phyloP scores from a whole-genome alignment of 371 early-diverging fungal genomes.

The Synchytrium microbalum region DNA sequence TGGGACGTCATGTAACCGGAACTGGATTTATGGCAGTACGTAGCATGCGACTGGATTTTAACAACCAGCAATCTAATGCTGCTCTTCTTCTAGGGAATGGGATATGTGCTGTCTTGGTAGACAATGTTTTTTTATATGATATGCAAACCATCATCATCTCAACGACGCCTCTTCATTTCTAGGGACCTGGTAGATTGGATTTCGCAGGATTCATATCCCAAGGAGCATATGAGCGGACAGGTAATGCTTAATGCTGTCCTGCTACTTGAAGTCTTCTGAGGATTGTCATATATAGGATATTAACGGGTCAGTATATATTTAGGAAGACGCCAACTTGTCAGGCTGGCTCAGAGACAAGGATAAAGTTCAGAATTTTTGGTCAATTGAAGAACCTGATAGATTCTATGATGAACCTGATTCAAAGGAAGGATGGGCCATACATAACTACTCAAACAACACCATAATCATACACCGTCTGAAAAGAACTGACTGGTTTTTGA shows the following conservation, averaged over 20 bases:
- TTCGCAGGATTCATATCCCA: not conserved
- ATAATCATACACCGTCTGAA: not conserved
- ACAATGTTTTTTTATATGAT: too few relatives aligned
- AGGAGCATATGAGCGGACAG: not conserved
- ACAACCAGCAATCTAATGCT: too few relatives aligned
- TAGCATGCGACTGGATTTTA: too few relatives aligned
- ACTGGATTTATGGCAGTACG: too few relatives aligned
- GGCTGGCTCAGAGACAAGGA: not conserved
- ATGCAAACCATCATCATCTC: too few relatives aligned
- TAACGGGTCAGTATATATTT: too few relatives aligned
- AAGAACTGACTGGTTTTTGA: not conserved
- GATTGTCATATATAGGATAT: too few relatives aligned
- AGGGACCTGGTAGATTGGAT: conserved; percentile 19
- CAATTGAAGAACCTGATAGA: not conserved
- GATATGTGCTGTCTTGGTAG: conserved; percentile 24
- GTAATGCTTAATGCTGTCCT: too few relatives aligned
- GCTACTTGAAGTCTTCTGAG: too few relatives aligned
- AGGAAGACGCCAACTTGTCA: not conserved
- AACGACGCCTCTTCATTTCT: too few relatives aligned
- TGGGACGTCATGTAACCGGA: conserved; percentile 18
- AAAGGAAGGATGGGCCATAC: not conserved
- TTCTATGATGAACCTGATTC: not conserved
- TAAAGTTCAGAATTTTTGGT: not conserved
- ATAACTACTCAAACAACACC: not conserved
- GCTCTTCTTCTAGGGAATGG: too few relatives aligned